Evolutionary conservation across 2,329 filamentous ascomycete species (phyloP).

Genomic region (Ophiocordyceps polyrhachis-furcata): DNA sequence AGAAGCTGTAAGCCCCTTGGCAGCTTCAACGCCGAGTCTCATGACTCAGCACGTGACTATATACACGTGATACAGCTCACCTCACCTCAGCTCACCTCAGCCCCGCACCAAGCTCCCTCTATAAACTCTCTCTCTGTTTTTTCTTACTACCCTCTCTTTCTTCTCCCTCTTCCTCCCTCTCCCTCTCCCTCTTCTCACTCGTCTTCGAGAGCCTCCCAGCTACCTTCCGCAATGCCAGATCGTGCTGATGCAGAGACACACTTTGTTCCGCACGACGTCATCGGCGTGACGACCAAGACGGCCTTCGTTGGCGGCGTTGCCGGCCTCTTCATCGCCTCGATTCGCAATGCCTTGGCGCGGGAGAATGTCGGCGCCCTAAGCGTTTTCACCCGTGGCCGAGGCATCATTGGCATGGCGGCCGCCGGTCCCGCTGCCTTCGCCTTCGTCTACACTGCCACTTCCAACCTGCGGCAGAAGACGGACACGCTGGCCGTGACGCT

Average conservation of each 20-base stretch:
- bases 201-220: no score
- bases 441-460: constrained; percentile 57
- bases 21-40: no score
- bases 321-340: constrained; percentile 54
- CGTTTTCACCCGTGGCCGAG: constrained; percentile 61
- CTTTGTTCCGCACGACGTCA: constrained; percentile 59
- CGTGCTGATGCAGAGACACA: constrained; percentile 5
- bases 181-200: no score
- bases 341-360: constrained; percentile 75
- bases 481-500: constrained; percentile 58
- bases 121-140: no score
- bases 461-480: constrained; percentile 73
- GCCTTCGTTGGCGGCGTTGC: constrained; percentile 44
- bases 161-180: no score
- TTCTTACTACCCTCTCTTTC: no score
- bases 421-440: constrained; percentile 49
- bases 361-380: constrained; percentile 66
- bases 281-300: constrained; percentile 46
- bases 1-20: no score
- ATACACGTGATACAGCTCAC: no score
- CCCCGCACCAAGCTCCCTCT: no score
- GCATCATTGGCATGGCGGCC: constrained; percentile 41
- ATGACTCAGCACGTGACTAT: no score
- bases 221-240: no score
- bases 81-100: no score